Base-by-base conservation (phyloP, 202 grass and related monocot species). In the Zoysia matrella region DNA sequence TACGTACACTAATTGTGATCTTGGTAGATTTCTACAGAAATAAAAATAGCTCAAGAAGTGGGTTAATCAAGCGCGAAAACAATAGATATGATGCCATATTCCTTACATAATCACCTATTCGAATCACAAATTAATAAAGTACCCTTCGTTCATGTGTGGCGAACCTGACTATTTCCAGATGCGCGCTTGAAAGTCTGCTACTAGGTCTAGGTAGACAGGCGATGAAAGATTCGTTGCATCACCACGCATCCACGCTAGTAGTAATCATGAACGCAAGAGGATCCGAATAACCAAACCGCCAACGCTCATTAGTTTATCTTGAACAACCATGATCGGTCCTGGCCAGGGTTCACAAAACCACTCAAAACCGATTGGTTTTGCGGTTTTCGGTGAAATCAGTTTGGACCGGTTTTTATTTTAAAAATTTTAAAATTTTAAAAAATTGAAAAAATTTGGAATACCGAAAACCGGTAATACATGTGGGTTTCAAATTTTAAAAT, bases 201-300 rank as follows among this genome's bases (percentile, higher is more conserved):
- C 68, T 82, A 68, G 78, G 65, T 69, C 54, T 83, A 82, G 82
- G 78, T 52, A 74, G 73, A 66, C 22, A 22, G 22, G 22, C 61
- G 83, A 46, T 40, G 73, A 74, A 74, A 79, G 83, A 86, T 89
- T 86, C 83, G 74, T 65, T 78, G 54, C 62, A 22, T 22, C 88
- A 72, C 69, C 43, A 74, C 42, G 60, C 18, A 63, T 12, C 39
- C 39, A 55, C 64, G 41, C 22, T 77, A 81, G 86, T 86, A 73
- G 86, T 86, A 69, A 54, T 22, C 22, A 22, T 22, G 22, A 22
- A 22, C 22, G 22, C 22, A 60, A 39, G 69, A 82, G 40, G 74
- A 72, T 69, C 81, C 69, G 78, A 77, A 73, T 78, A 47, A 76
- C 3, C 6, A 60, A 60, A 60, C 69, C 78, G 61, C 69, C n/a